Conservation (phyloP, 208 protist species). For the Crithidia bombi region DNA sequence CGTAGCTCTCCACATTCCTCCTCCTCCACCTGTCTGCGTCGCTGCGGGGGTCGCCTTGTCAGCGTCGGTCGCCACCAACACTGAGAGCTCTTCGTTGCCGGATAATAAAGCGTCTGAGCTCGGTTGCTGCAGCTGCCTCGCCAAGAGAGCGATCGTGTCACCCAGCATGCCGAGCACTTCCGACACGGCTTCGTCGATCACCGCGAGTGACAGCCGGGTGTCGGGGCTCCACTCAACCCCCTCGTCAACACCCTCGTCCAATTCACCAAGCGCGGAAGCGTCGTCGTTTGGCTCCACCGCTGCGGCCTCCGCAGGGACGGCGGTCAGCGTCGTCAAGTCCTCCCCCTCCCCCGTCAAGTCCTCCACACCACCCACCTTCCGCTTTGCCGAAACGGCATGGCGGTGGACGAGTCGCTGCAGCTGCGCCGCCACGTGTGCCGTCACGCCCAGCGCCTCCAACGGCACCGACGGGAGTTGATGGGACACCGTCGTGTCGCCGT, state of each 20-base stretch:
- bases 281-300: slow-evolving; percentile 6
- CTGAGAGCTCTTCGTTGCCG: neutral
- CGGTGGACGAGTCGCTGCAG: slow-evolving; percentile 30
- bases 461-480: slow-evolving; percentile 6
- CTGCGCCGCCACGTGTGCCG: slow-evolving; percentile 25
- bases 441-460: slow-evolving; percentile 31
- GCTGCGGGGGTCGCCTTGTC: no score
- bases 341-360: slow-evolving; percentile 14
- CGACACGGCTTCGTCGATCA: slow-evolving; percentile 11
- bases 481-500: neutral
- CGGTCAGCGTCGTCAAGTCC: neutral
- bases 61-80: no score
- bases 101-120: neutral
- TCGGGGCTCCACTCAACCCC: neutral
- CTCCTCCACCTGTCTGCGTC: no score
- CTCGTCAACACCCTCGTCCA: neutral
- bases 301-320: neutral
- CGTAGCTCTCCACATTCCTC: no score
- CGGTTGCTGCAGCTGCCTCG: slow-evolving; percentile 13
- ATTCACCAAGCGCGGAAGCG: neutral
- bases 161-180: slow-evolving; percentile 23
- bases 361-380: neutral
- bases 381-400: neutral
- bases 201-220: neutral
- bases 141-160: slow-evolving; percentile 29